Base-by-base conservation (phyloP, 345 rosid genomes). In the Heritiera littoralis region DNA sequence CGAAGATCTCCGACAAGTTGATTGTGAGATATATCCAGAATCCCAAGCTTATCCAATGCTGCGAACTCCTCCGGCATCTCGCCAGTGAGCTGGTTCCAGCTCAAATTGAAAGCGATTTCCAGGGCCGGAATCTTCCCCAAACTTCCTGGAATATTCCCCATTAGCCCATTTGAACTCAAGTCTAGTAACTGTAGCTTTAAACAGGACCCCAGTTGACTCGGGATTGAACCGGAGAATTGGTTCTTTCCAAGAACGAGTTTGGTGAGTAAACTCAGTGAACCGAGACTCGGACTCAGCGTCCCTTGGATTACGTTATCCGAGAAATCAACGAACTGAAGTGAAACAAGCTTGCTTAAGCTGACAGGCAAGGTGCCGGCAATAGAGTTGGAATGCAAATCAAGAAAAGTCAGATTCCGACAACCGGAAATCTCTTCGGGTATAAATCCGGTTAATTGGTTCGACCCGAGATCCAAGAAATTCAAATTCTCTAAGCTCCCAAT, bases 301-400 rank as follows among this genome's bases (percentile, higher is more conserved):
- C 98, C 94, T 10, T 84, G 84, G 3, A 95, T 73, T 82, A 75
- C 46, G 38, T 95, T 95, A 65, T 86, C 87, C 11, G 98, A 93
- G 51, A 92, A 85, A 78, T 93, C 98, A 38, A 93, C 77, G 8
- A 82, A 86, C 63, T 92, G 94, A 54, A 92, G 87, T 14, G 86
- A 80, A 30, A 83, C 83, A 43, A 91, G 89, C 78, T 83, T 83
- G 8, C 81, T 81, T 13, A 93, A 79, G 43, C 87, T 87, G 54
- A 49, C 74, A 1, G 92, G 92, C 75, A 95, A 66, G 71, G 86
- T 81, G n/a, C 98, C 97, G 30, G 88, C 80, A 15, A 95, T 78
- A 11, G 92, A 80, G 72, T 95, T 95, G 0, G 94, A 86, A 85
- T 95, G 98, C 81, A 95, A 79, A 84, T 95, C 98, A 7, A 95